A percentile compares a stretch with the other conserved stretches of the same genome.
Evolutionary conservation across 2,329 filamentous ascomycete species (phyloP).

Genomic region (Colletotrichum coccodes): DNA sequence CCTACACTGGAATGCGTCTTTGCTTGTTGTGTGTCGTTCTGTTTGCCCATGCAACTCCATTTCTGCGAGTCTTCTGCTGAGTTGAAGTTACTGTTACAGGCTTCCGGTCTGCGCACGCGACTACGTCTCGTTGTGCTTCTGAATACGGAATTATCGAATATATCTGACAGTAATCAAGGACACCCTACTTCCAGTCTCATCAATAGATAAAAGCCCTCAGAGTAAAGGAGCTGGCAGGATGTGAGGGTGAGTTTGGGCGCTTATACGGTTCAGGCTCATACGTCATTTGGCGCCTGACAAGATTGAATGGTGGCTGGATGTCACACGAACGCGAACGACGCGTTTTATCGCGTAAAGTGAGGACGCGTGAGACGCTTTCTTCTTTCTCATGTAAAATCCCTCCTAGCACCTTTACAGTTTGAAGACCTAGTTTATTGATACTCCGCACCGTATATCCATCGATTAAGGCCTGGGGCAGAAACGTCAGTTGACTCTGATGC

Average conservation of each 20-base stretch:
- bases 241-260: not conserved
- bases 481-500: too few relatives aligned
- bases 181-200: too few relatives aligned
- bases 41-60: too few relatives aligned
- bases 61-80: too few relatives aligned
- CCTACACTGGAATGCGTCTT: not conserved
- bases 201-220: too few relatives aligned
- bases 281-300: not conserved
- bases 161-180: too few relatives aligned
- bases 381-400: not conserved
- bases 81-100: too few relatives aligned
- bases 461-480: too few relatives aligned
- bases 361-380: not conserved
- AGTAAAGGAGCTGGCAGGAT: too few relatives aligned
- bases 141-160: too few relatives aligned
- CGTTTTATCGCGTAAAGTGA: not conserved
- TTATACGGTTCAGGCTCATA: not conserved
- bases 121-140: too few relatives aligned
- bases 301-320: not conserved
- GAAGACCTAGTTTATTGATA: not conserved
- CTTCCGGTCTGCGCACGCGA: too few relatives aligned
- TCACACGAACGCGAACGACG: not conserved
- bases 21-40: not conserved
- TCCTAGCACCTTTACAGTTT: not conserved
- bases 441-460: not conserved